Evolutionary conservation across 345 rosid genomes (phyloP).

Genomic region (Eucalyptus cloeziana): DNA sequence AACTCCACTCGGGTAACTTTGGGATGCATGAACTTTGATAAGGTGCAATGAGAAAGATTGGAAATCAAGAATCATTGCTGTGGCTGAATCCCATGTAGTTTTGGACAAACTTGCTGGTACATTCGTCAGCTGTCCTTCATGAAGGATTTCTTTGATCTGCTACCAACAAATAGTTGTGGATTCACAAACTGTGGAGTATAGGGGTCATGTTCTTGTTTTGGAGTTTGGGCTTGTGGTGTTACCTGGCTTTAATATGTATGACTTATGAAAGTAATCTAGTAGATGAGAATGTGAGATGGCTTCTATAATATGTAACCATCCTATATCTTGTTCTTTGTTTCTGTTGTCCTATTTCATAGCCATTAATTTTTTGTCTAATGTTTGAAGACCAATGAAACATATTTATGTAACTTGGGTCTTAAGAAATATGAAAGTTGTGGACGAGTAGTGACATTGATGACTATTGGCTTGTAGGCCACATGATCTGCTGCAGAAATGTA

Average conservation of each 20-base stretch:
- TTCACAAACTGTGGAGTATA: neutral
- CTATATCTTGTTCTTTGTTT: neutral
- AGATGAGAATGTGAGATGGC: neutral
- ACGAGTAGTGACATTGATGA: neutral
- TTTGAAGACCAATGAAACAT: neutral
- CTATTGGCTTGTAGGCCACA: neutral
- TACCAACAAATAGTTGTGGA: neutral
- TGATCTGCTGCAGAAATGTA: neutral
- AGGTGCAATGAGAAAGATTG: slow-evolving; percentile 92
- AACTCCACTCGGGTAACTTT: neutral
- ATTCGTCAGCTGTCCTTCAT: slow-evolving; percentile 39
- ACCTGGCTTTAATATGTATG: neutral
- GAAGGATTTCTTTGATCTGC: neutral
- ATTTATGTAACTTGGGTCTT: neutral
- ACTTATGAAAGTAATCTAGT: neutral
- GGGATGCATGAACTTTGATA: neutral
- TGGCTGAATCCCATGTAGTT: slow-evolving; percentile 60
- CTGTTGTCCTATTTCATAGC: neutral
- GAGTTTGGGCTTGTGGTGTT: neutral
- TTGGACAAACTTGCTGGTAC: slow-evolving; percentile 93
- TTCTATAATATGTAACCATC: neutral
- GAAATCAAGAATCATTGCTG: slow-evolving; percentile 65
- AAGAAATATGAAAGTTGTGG: neutral
- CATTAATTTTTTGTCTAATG: neutral
- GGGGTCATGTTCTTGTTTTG: neutral